Conservation (phyloP, 179 eudicot genomes). For the Beta macrorhiza region DNA sequence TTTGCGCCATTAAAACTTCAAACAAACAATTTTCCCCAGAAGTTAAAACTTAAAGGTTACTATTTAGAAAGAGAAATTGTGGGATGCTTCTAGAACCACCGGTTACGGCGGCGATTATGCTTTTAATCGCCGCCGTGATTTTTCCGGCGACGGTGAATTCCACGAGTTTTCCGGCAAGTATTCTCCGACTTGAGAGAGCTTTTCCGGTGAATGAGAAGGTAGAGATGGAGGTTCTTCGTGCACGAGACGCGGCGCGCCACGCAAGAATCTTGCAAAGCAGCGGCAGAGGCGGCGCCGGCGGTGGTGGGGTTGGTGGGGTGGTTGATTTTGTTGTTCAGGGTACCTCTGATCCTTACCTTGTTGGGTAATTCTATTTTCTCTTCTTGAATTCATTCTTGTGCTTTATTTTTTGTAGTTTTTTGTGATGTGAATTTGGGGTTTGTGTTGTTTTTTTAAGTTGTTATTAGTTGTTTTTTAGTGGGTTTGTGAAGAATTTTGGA, state of each 20-base stretch:
- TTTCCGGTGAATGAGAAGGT: conserved; percentile 61
- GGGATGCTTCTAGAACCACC: conserved; percentile 26
- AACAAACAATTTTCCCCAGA: not conserved
- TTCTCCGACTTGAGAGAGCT: conserved; percentile 59
- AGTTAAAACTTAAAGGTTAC: no score
- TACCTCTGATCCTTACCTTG: conserved; percentile 74
- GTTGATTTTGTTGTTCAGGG: conserved; percentile 82
- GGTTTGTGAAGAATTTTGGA: conserved; percentile 9
- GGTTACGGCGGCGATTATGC: conserved; percentile 20
- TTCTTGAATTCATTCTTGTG: not conserved
- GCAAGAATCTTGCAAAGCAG: conserved; percentile 55
- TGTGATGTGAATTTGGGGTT: not conserved
- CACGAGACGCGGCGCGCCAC: conserved; percentile 64
- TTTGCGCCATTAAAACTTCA: conserved; percentile 32
- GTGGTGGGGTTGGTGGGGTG: conserved; percentile 48
- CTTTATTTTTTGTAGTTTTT: not conserved
- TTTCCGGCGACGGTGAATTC: conserved; percentile 21
- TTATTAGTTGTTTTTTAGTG: not conserved
- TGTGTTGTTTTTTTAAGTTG: not conserved
- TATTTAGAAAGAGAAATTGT: not conserved
- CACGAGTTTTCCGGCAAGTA: conserved; percentile 42
- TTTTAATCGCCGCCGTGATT: conserved; percentile 17
- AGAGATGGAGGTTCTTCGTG: conserved; percentile 57
- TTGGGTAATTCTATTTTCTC: conserved; percentile 51
- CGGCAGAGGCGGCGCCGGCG: conserved; percentile 12